Base-by-base conservation (phyloP, 371 early-diverging fungal genomes). In the Umbelopsis sp. region DNA sequence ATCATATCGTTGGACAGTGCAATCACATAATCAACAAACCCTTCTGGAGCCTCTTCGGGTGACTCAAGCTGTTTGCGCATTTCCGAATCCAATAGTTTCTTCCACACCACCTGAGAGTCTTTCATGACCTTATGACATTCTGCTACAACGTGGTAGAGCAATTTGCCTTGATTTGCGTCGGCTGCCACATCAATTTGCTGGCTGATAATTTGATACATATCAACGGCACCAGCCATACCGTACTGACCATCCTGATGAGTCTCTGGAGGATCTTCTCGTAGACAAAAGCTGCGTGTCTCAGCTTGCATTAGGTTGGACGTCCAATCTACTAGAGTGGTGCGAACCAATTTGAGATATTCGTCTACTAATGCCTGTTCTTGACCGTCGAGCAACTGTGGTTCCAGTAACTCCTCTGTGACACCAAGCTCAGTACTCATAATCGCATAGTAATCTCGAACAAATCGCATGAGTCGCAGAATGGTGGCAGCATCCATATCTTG, bases 121-220 rank as follows among this genome's bases (percentile, higher is more conserved):
- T 89, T 89, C 75, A 97, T 88, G 1, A 91, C 88, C 45, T 87
- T 86, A 73, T 91, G 86, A 77, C 97, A 97, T 76, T 96, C 97
- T 20, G 80, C 80, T 7, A 97, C 83, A 8, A 98, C 92, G 67
- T 96, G 92, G 75, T 87, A 91, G 29, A 97, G 80, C 18, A 99
- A 79, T 65, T 89, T 92, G 18, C 92, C 93, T n/a, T 93, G 90
- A 57, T 92, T 91, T 2, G 94, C 92, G 35, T 92, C 88, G 20
- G 86, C 84, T 0, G 94, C 97, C 10, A 97, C 80, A 63, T 96
- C 95, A 45, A 99, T 89, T 73, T 98, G 97, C 81, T 98, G 97
- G 75, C 96, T 97, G 70, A 98, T 88, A 82, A 98, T 97, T 76
- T 97, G 94, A 77, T 97, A 97, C 73, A 97, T 82, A 63, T 96